phyloP scores from a whole-genome alignment of 2,329 filamentous ascomycete genomes.

The Aspergillus costaricaensis region DNA sequence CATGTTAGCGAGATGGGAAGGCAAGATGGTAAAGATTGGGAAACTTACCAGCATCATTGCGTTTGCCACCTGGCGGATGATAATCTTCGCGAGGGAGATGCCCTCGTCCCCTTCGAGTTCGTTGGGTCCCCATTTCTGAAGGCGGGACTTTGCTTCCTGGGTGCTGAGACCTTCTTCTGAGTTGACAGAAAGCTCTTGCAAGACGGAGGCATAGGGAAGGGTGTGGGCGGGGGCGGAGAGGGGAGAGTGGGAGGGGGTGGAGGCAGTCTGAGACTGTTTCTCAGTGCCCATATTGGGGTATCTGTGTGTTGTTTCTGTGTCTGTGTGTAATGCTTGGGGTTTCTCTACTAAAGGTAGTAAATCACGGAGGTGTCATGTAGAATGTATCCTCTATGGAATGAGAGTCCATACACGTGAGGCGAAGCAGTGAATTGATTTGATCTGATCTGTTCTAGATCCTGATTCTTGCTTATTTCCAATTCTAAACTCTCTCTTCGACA shows the following conservation, averaged over 20 bases:
- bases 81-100: slow-evolving; percentile 69
- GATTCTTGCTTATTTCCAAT: too few relatives aligned
- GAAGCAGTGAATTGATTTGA: slow-evolving; percentile 15
- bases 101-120: slow-evolving; percentile 65
- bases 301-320: background rate
- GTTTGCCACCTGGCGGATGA: slow-evolving; percentile 67
- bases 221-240: slow-evolving; percentile 65
- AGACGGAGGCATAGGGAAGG: slow-evolving; percentile 55
- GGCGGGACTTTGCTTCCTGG: slow-evolving; percentile 56
- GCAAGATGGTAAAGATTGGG: background rate
- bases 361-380: slow-evolving; percentile 37
- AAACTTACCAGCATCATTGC: slow-evolving; percentile 65
- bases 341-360: slow-evolving; percentile 14
- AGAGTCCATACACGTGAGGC: slow-evolving; percentile 33
- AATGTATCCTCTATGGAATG: slow-evolving; percentile 34
- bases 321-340: slow-evolving; percentile 10
- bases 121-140: slow-evolving; percentile 62
- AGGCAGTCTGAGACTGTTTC: slow-evolving; percentile 1
- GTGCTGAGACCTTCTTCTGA: slow-evolving; percentile 59
- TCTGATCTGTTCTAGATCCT: background rate
- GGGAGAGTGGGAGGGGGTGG: slow-evolving; percentile 24
- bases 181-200: slow-evolving; percentile 58
- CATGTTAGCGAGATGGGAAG: too few relatives aligned
- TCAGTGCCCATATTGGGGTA: slow-evolving; percentile 4
- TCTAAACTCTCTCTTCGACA: background rate